Evolutionary conservation across 345 rosid genomes (phyloP).

Genomic region (Gossypium bickii): DNA sequence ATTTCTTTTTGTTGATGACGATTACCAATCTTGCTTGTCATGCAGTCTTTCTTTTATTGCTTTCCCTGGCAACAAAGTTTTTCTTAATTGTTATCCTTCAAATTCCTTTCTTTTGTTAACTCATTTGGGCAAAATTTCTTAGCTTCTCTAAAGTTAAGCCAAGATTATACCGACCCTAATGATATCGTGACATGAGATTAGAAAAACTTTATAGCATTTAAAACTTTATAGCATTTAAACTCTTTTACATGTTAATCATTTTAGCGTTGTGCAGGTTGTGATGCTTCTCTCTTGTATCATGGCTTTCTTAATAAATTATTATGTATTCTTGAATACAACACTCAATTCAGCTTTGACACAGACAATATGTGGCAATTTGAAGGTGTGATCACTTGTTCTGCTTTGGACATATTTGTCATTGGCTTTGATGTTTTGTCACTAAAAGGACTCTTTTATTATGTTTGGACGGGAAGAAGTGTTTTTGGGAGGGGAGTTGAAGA

Average conservation of each 20-base stretch:
- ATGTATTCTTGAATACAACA: slow-evolving; percentile 60
- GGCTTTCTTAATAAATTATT: slow-evolving; percentile 69
- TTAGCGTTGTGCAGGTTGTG: slow-evolving; percentile 44
- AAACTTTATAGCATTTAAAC: background rate
- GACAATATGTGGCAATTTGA: slow-evolving; percentile 70
- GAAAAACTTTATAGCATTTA: background rate
- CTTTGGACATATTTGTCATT: background rate
- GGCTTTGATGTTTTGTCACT: background rate
- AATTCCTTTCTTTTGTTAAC: background rate
- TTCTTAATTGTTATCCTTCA: background rate
- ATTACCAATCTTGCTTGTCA: background rate
- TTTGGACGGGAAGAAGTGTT: background rate
- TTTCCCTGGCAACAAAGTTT: background rate
- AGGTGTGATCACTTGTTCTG: slow-evolving; percentile 34
- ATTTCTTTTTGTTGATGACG: background rate
- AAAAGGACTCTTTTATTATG: background rate
- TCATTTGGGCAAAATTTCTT: background rate
- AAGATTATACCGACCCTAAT: background rate
- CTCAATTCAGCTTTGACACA: slow-evolving; percentile 72
- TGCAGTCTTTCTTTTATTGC: background rate
- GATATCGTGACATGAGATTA: background rate
- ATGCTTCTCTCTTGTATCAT: slow-evolving; percentile 54
- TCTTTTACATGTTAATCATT: background rate
- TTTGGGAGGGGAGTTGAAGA: background rate
- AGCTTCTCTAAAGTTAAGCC: background rate